phyloP scores from a whole-genome alignment of 2,329 filamentous ascomycete genomes.

The Claviceps capensis region DNA sequence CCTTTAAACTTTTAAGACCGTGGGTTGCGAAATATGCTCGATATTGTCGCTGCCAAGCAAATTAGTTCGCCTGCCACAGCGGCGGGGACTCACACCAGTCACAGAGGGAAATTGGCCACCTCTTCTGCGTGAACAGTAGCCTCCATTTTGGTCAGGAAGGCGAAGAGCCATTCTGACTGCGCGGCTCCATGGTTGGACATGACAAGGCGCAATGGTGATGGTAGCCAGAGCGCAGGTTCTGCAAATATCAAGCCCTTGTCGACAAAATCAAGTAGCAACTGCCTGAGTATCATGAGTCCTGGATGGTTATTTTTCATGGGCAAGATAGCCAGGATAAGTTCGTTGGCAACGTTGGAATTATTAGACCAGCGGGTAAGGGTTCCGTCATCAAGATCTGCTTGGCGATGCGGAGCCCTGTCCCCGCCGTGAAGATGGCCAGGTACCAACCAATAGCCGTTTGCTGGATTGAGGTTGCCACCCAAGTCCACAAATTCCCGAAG shows the following conservation, averaged over 20 bases:
- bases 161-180: slow-evolving; percentile 1
- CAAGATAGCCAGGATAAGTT: background rate
- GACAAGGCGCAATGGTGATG: background rate
- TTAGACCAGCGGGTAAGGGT: background rate
- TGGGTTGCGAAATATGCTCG: background rate
- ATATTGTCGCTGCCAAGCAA: background rate
- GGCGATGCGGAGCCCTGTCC: background rate
- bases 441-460: background rate
- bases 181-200: background rate
- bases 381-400: background rate
- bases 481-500: background rate
- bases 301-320: background rate
- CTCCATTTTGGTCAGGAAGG: background rate
- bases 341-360: background rate
- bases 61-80: background rate
- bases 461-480: slow-evolving; percentile 1
- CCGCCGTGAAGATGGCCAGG: too few relatives aligned
- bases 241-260: background rate
- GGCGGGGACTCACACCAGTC: background rate
- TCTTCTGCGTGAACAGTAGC: background rate
- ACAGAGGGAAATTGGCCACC: background rate
- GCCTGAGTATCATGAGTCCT: background rate
- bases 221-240: background rate
- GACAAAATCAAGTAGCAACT: background rate
- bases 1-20: background rate